Base-by-base conservation (phyloP, 2,329 filamentous ascomycete genomes). In the Diaporthe sp. region DNA sequence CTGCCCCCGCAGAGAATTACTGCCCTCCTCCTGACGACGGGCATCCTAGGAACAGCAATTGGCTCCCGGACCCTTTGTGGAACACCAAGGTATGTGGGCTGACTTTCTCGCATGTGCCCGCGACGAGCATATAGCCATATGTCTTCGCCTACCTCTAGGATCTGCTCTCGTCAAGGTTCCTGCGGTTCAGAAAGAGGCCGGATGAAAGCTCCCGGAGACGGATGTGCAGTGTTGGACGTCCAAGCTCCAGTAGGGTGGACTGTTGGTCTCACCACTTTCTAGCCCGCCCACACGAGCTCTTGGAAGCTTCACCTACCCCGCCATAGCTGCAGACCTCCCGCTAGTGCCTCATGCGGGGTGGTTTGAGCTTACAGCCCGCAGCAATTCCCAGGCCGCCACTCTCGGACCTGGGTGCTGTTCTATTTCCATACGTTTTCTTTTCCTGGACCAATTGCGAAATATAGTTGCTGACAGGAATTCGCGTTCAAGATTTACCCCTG, bases 221-320 rank as follows among this genome's bases (percentile, higher is more conserved):
- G 15, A 38, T 25, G 47, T 68, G 64, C 22, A 38, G 30, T 38
- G 30, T 68, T 28, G 33, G 47, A 54, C n/a, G 64, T 54, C 47
- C n/a, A 25, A 68, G 30, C 47, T 54, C 45, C 33, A 15, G n/a
- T n/a, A 40, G 64, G 64, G 47, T 47, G 13, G n/a, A 40, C 45
- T 17, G 25, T n/a, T 30, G 30, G n/a, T 69, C 52, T 30, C 57
- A 45, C 42, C 28, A 28, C 13, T 38, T 7, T 33, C 52, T n/a
- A 22, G 40, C 13, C 30, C 45, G 45, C 64, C 47, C 64, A 67
- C 64, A 38, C 45, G 30, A 67, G 64, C 64, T 67, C 64, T 19
- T 30, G 64, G 64, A 54, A 68, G 64, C 64, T 68, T 68, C 45
- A 68, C n/a, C 35, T 68, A 54, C 64, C 64, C 64, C 64, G 35